Conservation (phyloP, 192 early-diverging fungal species). For the Mortierella alpina region DNA sequence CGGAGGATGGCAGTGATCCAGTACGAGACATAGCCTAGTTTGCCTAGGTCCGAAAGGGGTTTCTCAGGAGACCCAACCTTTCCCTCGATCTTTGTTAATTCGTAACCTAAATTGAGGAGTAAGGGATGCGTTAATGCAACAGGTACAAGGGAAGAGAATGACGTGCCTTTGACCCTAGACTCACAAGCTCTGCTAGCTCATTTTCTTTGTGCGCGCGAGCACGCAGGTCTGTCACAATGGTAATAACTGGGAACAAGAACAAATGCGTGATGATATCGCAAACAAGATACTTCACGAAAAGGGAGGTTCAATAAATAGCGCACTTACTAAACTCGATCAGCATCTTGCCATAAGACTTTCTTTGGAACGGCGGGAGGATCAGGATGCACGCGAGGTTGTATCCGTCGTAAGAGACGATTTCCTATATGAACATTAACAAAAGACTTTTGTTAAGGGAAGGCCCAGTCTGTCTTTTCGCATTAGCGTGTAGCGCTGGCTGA, state of each 20-base stretch:
- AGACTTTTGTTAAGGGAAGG: not conserved
- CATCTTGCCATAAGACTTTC: slow-evolving; percentile 85
- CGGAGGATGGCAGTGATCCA: slow-evolving; percentile 81
- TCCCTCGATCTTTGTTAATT: slow-evolving; percentile 76
- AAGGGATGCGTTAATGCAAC: not conserved
- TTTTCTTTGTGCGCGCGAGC: no score
- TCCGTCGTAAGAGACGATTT: slow-evolving; percentile 84
- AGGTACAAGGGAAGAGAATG: no score
- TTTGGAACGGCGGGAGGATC: slow-evolving; percentile 87
- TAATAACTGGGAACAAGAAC: no score
- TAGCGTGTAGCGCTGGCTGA: not conserved
- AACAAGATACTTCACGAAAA: not conserved
- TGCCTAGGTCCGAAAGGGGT: slow-evolving; percentile 88
- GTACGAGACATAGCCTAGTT: slow-evolving; percentile 82
- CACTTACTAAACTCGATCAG: slow-evolving; percentile 93
- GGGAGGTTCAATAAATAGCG: not conserved
- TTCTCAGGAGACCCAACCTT: slow-evolving; percentile 88
- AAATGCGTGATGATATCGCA: not conserved
- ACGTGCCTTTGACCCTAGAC: no score
- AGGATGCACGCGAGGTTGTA: slow-evolving; percentile 95
- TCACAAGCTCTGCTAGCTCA: no score
- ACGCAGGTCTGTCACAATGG: no score
- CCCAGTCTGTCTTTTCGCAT: slow-evolving; percentile 4
- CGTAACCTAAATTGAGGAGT: slow-evolving; percentile 71
- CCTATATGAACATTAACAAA: slow-evolving; percentile 55